Evolutionary conservation across 2,329 filamentous ascomycete species (phyloP), one percentile per base, ranked within the genome.

Genomic region (Colletotrichum phormii): DNA sequence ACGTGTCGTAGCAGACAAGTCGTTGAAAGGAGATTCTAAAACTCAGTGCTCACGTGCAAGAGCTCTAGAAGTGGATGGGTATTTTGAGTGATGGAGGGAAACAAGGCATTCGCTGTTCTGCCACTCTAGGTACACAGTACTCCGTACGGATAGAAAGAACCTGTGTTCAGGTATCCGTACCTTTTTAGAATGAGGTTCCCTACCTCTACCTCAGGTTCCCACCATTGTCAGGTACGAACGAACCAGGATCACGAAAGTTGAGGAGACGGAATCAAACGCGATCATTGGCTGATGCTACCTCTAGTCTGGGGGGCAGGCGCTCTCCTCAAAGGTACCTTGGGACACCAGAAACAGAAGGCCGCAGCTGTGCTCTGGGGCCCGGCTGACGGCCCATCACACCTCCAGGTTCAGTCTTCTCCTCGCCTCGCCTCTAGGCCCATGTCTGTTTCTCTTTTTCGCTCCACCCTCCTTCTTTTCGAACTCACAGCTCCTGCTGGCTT

Each of bases 371-470:
- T 42, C 37, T 42, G 37, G 37, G 37, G 37, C 15, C 15, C 37
- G 60, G 60, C 49, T 46, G n/a, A 46, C 46, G 29, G 26, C 60
- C 29, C 29, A 63, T 22, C 61, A 53, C 61, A 53, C 46, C n/a
- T 22, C 29, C 22, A 53, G 46, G 31, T 31, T 49, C 46, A 53
- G n/a, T 22, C 6, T 51, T 53, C 46, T 63, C 58, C 22, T n/a
- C 37, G 59, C 29, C 37, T 26, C 59, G 42, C 22, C 8, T 37
- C 31, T 46, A 60, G 26, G 24, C 33, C 58, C 49, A 49, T 67
- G 42, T 57, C 58, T 31, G 12, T 51, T 49, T 35, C 37, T 69
- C 53, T 68, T 53, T 68, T 65, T 13, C 65, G 53, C 62, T 73
- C 49, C 57, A 59, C 31, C 54, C 11, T 53, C 59, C 51, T n/a